A percentile compares a stretch with the other conserved stretches of the same genome.
Conservation (phyloP, 495 filamentous ascomycete genomes). For the Penicillium robsamsonii region DNA sequence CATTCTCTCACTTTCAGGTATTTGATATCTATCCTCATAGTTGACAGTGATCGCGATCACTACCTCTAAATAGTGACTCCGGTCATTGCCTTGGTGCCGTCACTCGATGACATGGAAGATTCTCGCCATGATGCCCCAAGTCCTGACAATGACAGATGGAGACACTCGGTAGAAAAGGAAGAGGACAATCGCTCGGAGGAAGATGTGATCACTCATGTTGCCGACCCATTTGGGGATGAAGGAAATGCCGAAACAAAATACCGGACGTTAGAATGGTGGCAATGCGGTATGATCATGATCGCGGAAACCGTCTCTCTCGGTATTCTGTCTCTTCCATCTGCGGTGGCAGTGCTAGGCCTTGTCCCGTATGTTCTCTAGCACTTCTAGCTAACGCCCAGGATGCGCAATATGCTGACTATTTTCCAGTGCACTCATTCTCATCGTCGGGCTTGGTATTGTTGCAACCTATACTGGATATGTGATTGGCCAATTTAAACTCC, state of each 20-base stretch:
- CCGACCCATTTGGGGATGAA: constrained; percentile 30
- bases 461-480: constrained; percentile 47
- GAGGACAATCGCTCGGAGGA: background rate
- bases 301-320: constrained; percentile 65
- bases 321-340: constrained; percentile 56
- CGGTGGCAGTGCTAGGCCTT: constrained; percentile 58
- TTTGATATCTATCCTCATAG: background rate
- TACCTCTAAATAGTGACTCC: background rate
- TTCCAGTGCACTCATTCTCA: constrained; percentile 44
- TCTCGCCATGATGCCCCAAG: background rate
- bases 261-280: constrained; percentile 38
- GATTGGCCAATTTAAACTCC: constrained; percentile 28
- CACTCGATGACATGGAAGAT: background rate
- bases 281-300: constrained; percentile 51
- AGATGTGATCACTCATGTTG: background rate
- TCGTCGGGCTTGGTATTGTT: constrained; percentile 56
- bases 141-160: background rate
- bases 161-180: background rate
- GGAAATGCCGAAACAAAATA: constrained; percentile 30
- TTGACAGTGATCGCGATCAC: background rate
- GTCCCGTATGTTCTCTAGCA: constrained; percentile 29
- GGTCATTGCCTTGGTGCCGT: background rate
- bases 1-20: background rate
- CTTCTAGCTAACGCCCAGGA: background rate
- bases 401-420: background rate